Evolutionary conservation across 352 stramenopile species (phyloP).

Genomic region (Aphanomyces astaci): DNA sequence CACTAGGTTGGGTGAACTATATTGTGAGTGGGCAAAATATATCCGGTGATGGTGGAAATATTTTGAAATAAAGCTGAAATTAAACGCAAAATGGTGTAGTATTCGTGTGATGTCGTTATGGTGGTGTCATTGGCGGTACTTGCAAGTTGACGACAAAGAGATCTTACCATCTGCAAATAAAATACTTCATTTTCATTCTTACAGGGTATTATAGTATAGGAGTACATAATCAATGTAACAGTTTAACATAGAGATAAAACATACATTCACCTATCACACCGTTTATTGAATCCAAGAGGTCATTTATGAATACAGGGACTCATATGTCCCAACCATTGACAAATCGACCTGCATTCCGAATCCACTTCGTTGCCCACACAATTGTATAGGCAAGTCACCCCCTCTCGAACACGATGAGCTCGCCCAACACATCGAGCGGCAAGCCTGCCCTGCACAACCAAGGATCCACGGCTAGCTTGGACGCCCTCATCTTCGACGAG

Average conservation of each 20-base stretch:
- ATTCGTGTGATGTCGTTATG: too few species aligned
- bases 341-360: not conserved
- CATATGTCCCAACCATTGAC: not conserved
- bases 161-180: too few species aligned
- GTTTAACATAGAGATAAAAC: not conserved
- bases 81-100: too few species aligned
- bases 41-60: too few species aligned
- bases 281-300: not conserved
- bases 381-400: not conserved
- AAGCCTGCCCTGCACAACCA: not conserved
- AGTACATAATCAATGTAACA: not conserved
- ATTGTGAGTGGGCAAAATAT: too few species aligned
- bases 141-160: too few species aligned
- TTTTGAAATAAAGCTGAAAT: too few species aligned
- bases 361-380: slow-evolving; percentile 10
- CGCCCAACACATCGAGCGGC: not conserved
- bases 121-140: too few species aligned
- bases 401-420: slow-evolving; percentile 5
- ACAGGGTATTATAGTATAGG: not conserved
- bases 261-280: not conserved
- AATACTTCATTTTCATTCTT: too few species aligned
- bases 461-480: slow-evolving; percentile 31
- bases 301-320: not conserved
- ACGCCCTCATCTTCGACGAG: slow-evolving; percentile 80
- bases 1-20: too few species aligned